Percentiles rank a stretch among this genome's conserved stretches.
Conservation (phyloP, 129 eudicot species). For the Helianthus tuberosus region DNA sequence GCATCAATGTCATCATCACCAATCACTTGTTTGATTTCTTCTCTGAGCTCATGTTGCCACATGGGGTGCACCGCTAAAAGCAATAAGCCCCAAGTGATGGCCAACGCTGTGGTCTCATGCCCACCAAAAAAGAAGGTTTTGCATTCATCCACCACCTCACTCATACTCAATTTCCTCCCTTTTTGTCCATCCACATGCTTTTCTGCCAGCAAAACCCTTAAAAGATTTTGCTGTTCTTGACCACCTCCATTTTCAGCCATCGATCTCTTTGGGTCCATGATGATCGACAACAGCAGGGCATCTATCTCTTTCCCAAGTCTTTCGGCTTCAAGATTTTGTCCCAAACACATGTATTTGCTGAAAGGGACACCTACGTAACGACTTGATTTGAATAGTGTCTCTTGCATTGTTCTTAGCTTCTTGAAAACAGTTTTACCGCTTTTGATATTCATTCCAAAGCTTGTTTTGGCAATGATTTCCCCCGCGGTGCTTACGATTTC, state of each 20-base stretch:
- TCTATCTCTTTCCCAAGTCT: slow-evolving; percentile 78
- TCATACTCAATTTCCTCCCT: slow-evolving; percentile 47
- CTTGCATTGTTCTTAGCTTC: slow-evolving; percentile 69
- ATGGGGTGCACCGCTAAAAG: slow-evolving; percentile 67
- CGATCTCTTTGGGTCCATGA: slow-evolving; percentile 41
- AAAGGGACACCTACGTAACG: slow-evolving; percentile 91
- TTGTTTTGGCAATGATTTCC: slow-evolving; percentile 80
- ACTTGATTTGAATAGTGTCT: slow-evolving; percentile 61
- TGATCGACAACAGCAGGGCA: slow-evolving; percentile 51
- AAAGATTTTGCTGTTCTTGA: slow-evolving; percentile 48
- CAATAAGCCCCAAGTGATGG: slow-evolving; percentile 84
- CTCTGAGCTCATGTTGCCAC: slow-evolving; percentile 84
- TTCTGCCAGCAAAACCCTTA: slow-evolving; percentile 65
- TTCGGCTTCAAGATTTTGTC: slow-evolving; percentile 62
- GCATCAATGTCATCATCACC: slow-evolving; percentile 74
- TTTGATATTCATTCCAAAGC: slow-evolving; percentile 72
- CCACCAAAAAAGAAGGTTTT: slow-evolving; percentile 97
- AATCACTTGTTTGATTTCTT: slow-evolving; percentile 71
- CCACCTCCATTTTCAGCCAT: slow-evolving; percentile 2
- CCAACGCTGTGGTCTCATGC: slow-evolving; percentile 87
- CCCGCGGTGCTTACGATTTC: slow-evolving; percentile 72
- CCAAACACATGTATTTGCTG: slow-evolving; percentile 57
- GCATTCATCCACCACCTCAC: slow-evolving; percentile 88
- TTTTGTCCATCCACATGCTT: slow-evolving; percentile 43
- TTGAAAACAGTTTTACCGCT: slow-evolving; percentile 58